Conservation (phyloP, 345 rosid species). For the Citrus sinensis region DVS_A1.0 CM039167.1:5987501-5988000, state of each 20-base stretch:
- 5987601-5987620: neutral
- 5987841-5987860: neutral
- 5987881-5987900: neutral
- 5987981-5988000: neutral
- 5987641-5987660: neutral
- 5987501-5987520: neutral
- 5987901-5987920: neutral
- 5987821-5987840: neutral
- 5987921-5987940: neutral
- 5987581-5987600: neutral
- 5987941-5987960: neutral
- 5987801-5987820: neutral
- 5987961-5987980: neutral
- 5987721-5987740: neutral
- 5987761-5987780: neutral
- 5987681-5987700: neutral
- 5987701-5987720: neutral
- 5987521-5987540: neutral
- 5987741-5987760: neutral
- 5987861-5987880: neutral
- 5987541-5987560: neutral
- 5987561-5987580: neutral
- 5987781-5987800: neutral
- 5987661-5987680: neutral
- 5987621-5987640: neutral